phyloP scores from a whole-genome alignment of 1,284 basidiomycete genomes.

The Athelia sp. region DNA sequence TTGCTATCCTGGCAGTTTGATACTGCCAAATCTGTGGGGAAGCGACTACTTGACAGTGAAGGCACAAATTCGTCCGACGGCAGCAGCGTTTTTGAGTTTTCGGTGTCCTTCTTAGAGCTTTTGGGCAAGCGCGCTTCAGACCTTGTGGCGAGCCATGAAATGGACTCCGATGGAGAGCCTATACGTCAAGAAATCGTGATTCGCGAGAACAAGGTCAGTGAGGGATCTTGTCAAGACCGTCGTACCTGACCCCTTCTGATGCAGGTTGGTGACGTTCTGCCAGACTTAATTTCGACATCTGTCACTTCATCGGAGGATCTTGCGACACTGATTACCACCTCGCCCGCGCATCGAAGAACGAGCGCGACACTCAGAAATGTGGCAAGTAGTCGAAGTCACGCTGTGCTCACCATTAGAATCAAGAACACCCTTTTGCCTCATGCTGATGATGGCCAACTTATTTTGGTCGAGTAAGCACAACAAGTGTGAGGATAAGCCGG shows the following conservation, averaged over 20 bases:
- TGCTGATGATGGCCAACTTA: slow-evolving; percentile 28
- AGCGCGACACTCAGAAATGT: slow-evolving; percentile 26
- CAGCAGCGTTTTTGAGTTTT: slow-evolving; percentile 22
- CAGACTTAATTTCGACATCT: slow-evolving; percentile 16
- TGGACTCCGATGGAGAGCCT: slow-evolving; percentile 20
- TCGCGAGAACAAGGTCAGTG: slow-evolving; percentile 25
- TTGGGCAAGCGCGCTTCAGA: slow-evolving; percentile 22
- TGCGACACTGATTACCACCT: slow-evolving; percentile 22
- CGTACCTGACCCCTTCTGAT: neutral
- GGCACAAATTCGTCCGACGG: slow-evolving; percentile 3
- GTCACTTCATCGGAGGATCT: slow-evolving; percentile 22
- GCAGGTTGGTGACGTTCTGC: slow-evolving; percentile 24
- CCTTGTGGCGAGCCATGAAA: slow-evolving; percentile 15
- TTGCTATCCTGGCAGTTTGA: too few relatives aligned
- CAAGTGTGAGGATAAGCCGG: too few relatives aligned
- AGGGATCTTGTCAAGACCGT: neutral
- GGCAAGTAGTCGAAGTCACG: slow-evolving; percentile 26
- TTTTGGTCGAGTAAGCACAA: slow-evolving; percentile 26
- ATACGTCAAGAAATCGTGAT: slow-evolving; percentile 22
- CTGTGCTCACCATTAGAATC: slow-evolving; percentile 25
- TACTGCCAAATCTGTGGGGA: slow-evolving; percentile 15
- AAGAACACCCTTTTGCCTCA: slow-evolving; percentile 27
- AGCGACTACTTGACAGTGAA: slow-evolving; percentile 13
- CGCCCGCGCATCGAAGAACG: slow-evolving; percentile 26
- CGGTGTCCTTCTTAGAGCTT: slow-evolving; percentile 26